Base-by-base conservation (phyloP, 2,329 filamentous ascomycete species). In the Fusarium secorum region DNA sequence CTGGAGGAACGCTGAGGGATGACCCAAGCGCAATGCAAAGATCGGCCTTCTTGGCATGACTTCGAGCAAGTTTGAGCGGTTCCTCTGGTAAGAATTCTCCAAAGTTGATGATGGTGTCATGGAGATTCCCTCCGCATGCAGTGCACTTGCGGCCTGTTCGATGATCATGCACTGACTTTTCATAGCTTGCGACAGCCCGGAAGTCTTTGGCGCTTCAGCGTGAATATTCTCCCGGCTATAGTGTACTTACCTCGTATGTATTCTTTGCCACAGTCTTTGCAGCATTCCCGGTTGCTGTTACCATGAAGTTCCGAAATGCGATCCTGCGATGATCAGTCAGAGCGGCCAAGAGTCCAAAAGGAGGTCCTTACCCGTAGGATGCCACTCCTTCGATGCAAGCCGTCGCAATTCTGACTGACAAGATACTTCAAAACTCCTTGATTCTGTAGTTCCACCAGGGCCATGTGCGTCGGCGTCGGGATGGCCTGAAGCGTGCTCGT, bases 21-120 rank as follows among this genome's bases (percentile, higher is more conserved):
- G 83, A 85, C 0, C 84, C 83, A 0, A 86, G 78, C 0, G 83
- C 83, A 20, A 85, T 79, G 51, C 83, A 85, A 0, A 86, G 68
- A 59, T 86, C 83, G 3, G 84, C 79, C 42, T 80, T 79, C 20
- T 77, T 68, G 4, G 82, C 82, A 60, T 85, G 76, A 2, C 78
- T 68, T 7, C 66, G 67, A 1, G 83, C 83, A 1, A 72, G 75
- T 11, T 76, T 58, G 1, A 85, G 68, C 0, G 78, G 66, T 2
- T 78, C 67, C 1, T 70, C 75, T 1, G 76, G 78, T 1, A 85
- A 73, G 3, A 44, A 44, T 55, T 85, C 84, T 49, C 79, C 81
- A 60, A 85, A 85, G 60, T 84, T 84, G 72, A 85, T 78, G 73
- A 85, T 84, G 30, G 73, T 85, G 60, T 85, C 83, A 11, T 79